A percentile compares a stretch with the other conserved stretches of the same genome.
Evolutionary conservation across 257 asterid genomes (phyloP).

Genomic region (Nicotiana benthamiana): DNA sequence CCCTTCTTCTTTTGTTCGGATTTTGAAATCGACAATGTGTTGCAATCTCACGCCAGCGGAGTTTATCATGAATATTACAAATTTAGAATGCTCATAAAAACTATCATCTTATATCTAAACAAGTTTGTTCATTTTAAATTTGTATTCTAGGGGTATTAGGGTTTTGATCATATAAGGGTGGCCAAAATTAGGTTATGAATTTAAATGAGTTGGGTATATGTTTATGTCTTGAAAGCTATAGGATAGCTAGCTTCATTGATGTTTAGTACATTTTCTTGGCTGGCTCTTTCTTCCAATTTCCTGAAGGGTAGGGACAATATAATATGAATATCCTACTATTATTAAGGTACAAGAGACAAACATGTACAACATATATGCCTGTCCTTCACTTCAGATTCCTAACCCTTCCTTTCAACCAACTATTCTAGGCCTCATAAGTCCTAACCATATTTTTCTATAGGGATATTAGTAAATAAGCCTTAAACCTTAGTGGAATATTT

Average conservation of each 20-base stretch:
- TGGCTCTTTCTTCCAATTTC: not conserved
- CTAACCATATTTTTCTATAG: no score
- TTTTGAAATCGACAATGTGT: not conserved
- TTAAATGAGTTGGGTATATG: not conserved
- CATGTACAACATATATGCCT: not conserved
- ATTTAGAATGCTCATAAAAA: no score
- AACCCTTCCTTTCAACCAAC: not conserved
- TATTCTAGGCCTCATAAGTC: not conserved
- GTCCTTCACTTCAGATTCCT: not conserved
- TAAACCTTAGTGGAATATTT: no score
- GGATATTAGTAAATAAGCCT: no score
- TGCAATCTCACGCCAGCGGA: not conserved
- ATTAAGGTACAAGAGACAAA: not conserved
- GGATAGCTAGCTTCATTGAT: not conserved
- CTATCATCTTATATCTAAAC: no score
- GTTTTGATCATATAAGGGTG: not conserved
- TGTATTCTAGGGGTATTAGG: not conserved
- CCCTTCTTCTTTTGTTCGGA: no score
- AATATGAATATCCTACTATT: not conserved
- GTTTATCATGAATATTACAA: not conserved
- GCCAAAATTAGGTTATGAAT: conserved; percentile 5
- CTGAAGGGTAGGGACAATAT: conserved; percentile 1
- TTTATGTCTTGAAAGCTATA: not conserved
- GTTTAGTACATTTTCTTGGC: not conserved
- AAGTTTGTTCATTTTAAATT: no score